Base-by-base conservation (phyloP, 1,139 yeast species). In the Geotrichum bryndzae region DNA sequence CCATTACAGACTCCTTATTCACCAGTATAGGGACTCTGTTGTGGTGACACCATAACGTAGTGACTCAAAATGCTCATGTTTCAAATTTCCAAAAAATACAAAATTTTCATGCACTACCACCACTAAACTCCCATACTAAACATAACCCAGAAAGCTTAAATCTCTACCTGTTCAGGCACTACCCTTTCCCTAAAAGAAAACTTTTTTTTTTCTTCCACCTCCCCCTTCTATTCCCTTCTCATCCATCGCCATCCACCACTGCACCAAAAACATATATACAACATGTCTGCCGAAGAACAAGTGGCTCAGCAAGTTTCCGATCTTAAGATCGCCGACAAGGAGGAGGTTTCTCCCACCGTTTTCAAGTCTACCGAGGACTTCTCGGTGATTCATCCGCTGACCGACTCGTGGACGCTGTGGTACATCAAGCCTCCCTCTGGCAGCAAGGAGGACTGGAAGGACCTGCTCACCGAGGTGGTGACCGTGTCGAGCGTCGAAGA, bases 331-430 rank as follows among this genome's bases (percentile, higher is more conserved):
- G 56, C 38, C 22, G 45, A 41, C 27, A 33, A n/a, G 11, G n/a
- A 41, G 25, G 46, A 31, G 18, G 51, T 15, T 22, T 60, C 66
- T 27, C 56, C 72, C 64, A 87, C 94, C 61, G 88, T 86, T 62
- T 83, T 88, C 71, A 83, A 85, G 70, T 81, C 82, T 69, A 81
- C 84, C 69, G 87, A 84, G 68, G 89, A 87, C 73, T 87, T 89
- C 75, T 82, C 82, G 65, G 88, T 87, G 67, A 87, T 91, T 77
- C 99, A 94, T 76, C 97, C 98, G 61, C 84, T 94, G 72, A 89
- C 90, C 77, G 85, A 87, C 73, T 85, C 85, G 77, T 94, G 99
- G 99, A 91, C 98, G 56, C 83, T 94, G 73, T 94, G 99, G 99
- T 94, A 91, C 82, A 90, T 97, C 64, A 91, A 91, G 80, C 97